Evolutionary conservation across 441 rosid genomes (phyloP).

Genomic region (Theobroma grandiflorum): DNA sequence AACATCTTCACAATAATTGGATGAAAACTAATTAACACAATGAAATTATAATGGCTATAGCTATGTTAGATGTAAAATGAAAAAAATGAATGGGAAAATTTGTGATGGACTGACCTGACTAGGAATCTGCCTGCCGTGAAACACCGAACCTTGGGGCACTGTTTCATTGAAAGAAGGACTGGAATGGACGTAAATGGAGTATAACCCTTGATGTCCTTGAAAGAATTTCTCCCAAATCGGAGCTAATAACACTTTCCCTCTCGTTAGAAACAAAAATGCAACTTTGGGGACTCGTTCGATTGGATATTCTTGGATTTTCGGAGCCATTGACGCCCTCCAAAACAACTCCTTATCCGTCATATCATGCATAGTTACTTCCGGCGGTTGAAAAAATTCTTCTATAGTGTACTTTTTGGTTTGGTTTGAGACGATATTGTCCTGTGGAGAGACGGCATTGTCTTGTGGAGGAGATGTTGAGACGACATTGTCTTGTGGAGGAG

Average conservation of each 20-base stretch:
- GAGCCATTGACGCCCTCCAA: conserved; percentile 48
- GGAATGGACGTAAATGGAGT: conserved; percentile 64
- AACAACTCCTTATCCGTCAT: conserved; percentile 57
- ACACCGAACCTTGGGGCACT: conserved; percentile 43
- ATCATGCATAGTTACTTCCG: conserved; percentile 41
- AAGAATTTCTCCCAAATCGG: conserved; percentile 75
- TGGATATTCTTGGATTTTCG: conserved; percentile 35
- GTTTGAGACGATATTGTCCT: background rate
- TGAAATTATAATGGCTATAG: no score
- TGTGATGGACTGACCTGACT: conserved; percentile 57
- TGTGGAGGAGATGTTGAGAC: background rate
- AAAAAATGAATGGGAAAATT: background rate
- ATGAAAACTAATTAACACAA: no score
- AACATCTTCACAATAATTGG: background rate
- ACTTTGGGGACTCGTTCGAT: conserved; percentile 49
- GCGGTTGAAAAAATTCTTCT: conserved; percentile 29
- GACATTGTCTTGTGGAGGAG: background rate
- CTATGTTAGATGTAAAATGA: background rate
- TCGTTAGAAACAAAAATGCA: conserved; percentile 71
- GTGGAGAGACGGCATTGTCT: background rate
- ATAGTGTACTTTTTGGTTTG: background rate
- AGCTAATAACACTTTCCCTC: conserved; percentile 56
- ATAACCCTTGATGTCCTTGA: conserved; percentile 50
- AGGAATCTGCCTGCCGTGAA: conserved; percentile 59
- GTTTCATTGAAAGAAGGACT: conserved; percentile 44